These are phyloP conservation scores for Pythium inflatum DNA, from an alignment of 352 stramenopile genomes.

Conservation along the genomic window DNA sequence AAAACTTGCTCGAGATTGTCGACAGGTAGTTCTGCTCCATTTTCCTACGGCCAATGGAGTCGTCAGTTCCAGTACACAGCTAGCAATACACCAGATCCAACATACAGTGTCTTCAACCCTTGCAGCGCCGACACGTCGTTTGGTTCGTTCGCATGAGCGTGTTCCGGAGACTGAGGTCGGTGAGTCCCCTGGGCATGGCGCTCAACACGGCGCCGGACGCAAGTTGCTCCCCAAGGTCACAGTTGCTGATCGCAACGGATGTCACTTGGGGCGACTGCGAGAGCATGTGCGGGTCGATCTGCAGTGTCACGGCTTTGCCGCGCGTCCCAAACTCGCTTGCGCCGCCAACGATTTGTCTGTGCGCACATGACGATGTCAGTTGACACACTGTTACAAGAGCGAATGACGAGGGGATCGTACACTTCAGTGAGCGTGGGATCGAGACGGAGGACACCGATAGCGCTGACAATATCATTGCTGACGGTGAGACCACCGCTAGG, in stretches of 20 bases:
- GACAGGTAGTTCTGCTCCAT: conserved; percentile 11
- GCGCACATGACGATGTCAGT: too few species aligned
- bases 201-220: neutral
- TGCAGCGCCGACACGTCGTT: neutral
- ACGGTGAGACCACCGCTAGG: too few species aligned
- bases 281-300: neutral
- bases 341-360: neutral
- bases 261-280: neutral
- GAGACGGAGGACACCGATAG: neutral
- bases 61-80: neutral
- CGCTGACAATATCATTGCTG: too few species aligned
- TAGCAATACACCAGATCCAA: neutral
- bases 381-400: neutral
- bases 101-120: neutral
- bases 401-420: conserved; percentile 8
- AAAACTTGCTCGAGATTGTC: neutral
- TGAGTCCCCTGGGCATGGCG: neutral
- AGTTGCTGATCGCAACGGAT: conserved; percentile 3
- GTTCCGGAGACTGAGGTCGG: neutral
- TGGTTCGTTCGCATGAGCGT: conserved; percentile 1
- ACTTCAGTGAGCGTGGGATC: neutral
- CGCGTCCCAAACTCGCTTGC: neutral
- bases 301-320: neutral
- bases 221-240: conserved; percentile 4
- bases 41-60: neutral